Conservation (phyloP, 352 stramenopile species). For the Stramenopiles sp. region DNA sequence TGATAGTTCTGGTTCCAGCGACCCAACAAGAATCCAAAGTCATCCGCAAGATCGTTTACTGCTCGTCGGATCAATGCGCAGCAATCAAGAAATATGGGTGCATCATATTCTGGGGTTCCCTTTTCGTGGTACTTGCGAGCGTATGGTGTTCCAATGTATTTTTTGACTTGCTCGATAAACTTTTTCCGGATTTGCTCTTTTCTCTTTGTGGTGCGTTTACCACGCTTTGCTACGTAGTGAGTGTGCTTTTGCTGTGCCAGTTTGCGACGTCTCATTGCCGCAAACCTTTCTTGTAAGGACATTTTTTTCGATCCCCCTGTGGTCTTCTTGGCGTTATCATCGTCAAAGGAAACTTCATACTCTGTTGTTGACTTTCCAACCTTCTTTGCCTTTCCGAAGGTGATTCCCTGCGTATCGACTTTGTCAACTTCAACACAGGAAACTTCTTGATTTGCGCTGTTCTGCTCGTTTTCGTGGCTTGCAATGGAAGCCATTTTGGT, state of each 20-base stretch:
- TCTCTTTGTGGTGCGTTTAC: not conserved
- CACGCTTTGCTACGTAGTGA: not conserved
- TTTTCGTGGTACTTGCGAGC: constrained; percentile 19
- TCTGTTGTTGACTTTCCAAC: not conserved
- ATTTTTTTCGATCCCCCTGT: not conserved
- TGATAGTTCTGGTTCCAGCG: constrained; percentile 23
- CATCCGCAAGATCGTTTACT: constrained; percentile 17
- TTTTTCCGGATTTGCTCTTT: constrained; percentile 16
- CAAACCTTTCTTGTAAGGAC: not conserved
- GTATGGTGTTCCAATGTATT: constrained; percentile 23
- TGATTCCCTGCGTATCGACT: not conserved
- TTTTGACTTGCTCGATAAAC: constrained; percentile 21
- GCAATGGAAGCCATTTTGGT: too few species aligned
- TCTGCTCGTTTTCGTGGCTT: too few species aligned
- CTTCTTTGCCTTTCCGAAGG: not conserved
- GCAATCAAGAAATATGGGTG: constrained; percentile 21
- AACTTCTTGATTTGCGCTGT: too few species aligned
- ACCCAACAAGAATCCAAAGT: constrained; percentile 21
- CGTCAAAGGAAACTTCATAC: not conserved
- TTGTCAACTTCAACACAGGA: not conserved
- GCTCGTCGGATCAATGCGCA: constrained; percentile 20
- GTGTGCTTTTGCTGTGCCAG: not conserved
- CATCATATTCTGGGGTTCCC: constrained; percentile 5
- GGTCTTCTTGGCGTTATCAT: not conserved
- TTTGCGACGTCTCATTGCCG: not conserved